These are phyloP conservation scores for Quercus mongolica DNA, from an alignment of 306 rosid species.

Conservation along the genomic window DNA sequence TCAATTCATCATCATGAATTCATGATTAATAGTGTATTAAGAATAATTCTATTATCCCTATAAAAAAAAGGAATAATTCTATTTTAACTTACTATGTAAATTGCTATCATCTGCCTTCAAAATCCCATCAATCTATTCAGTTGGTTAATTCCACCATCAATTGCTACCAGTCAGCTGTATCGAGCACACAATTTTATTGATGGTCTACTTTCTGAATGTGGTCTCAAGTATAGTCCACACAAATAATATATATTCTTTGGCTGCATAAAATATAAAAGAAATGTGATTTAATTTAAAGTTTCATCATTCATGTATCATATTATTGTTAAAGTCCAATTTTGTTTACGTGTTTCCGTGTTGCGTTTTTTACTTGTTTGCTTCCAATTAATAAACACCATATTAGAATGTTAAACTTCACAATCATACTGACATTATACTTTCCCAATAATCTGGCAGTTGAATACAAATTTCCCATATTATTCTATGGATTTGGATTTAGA, in stretches of 20 bases:
- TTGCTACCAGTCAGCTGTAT: too few species aligned
- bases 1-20: background rate
- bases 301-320: background rate
- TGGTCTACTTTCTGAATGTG: too few species aligned
- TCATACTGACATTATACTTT: constrained; percentile 10
- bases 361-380: constrained; percentile 9
- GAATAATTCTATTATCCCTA: background rate
- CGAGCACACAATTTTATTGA: too few species aligned
- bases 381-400: background rate
- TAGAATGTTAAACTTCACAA: constrained; percentile 13
- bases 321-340: background rate
- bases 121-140: too few species aligned
- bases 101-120: background rate
- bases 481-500: background rate
- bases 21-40: background rate
- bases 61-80: background rate
- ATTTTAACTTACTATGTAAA: background rate
- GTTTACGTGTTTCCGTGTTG: background rate
- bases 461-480: background rate
- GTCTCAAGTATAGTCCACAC: too few species aligned
- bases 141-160: too few species aligned
- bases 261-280: too few species aligned
- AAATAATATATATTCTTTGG: too few species aligned
- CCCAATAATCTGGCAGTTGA: background rate
- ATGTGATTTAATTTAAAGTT: too few species aligned